These are phyloP conservation scores for Magnaporthales sp. DNA, from an alignment of 2,329 filamentous ascomycete genomes.

Conservation along the genomic window DNA sequence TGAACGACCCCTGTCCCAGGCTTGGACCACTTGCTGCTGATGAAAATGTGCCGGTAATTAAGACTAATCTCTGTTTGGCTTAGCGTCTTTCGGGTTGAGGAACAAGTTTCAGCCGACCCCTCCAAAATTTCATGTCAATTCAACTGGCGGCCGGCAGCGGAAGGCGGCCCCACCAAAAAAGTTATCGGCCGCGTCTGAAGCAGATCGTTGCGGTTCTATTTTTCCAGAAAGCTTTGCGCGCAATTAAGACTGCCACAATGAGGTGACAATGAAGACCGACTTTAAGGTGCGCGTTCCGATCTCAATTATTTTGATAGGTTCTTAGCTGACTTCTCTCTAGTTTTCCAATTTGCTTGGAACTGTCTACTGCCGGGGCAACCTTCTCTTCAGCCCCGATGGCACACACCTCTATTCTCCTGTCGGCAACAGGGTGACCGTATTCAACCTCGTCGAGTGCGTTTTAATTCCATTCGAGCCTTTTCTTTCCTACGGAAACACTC, in stretches of 20 bases:
- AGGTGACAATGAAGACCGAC: constrained; percentile 87
- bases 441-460: constrained; percentile 85
- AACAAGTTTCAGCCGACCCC: constrained; percentile 25
- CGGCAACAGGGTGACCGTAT: constrained; percentile 90
- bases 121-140: constrained; percentile 6
- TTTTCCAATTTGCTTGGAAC: constrained; percentile 98
- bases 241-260: constrained; percentile 11
- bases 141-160: background rate
- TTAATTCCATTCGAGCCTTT: background rate
- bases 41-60: background rate
- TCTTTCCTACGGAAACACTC: constrained; percentile 14
- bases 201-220: background rate
- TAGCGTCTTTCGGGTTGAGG: constrained; percentile 15
- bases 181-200: background rate
- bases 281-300: constrained; percentile 64
- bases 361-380: constrained; percentile 95
- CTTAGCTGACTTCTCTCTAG: constrained; percentile 32
- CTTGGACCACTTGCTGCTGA: background rate
- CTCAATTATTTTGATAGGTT: background rate
- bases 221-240: background rate
- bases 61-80: background rate
- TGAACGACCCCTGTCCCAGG: background rate
- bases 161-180: constrained; percentile 6
- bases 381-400: constrained; percentile 93
- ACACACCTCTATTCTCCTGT: constrained; percentile 93